phyloP scores from a whole-genome alignment of 1,139 yeast species.

The Scheffersomyces titani region DNA sequence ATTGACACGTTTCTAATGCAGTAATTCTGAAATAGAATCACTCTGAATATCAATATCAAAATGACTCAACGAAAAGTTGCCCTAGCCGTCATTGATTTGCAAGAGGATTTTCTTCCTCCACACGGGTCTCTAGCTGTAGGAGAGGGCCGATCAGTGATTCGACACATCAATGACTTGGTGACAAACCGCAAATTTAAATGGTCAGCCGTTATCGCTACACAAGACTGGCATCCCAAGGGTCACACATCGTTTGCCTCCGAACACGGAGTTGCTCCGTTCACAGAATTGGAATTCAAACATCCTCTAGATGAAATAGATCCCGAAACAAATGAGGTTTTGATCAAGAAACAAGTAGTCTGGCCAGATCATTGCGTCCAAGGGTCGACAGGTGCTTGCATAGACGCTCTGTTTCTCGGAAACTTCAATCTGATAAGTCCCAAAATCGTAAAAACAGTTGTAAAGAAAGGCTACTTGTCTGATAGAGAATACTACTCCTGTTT shows the following conservation, averaged over 20 bases:
- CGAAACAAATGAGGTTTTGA: constrained; percentile 17
- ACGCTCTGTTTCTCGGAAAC: constrained; percentile 36
- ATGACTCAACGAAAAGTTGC: constrained; percentile 39
- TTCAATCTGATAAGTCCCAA: constrained; percentile 23
- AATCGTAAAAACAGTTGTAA: constrained; percentile 45
- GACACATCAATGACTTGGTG: constrained; percentile 46
- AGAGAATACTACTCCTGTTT: constrained; percentile 92
- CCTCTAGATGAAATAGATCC: constrained; percentile 44
- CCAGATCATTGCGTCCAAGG: constrained; percentile 88
- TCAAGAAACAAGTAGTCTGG: constrained; percentile 62
- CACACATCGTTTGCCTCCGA: constrained; percentile 83
- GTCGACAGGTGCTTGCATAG: constrained; percentile 66
- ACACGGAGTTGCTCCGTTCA: constrained; percentile 58
- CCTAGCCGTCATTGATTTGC: constrained; percentile 74
- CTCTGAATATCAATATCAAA: constrained; percentile 6
- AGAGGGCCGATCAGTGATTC: constrained; percentile 62
- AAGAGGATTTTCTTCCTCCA: constrained; percentile 82
- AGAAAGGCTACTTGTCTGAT: constrained; percentile 70
- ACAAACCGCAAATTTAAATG: constrained; percentile 44
- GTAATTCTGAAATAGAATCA: constrained; percentile 4
- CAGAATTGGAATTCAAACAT: constrained; percentile 48
- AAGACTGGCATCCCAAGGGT: constrained; percentile 85
- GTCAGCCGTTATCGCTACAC: constrained; percentile 68
- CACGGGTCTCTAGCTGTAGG: constrained; percentile 74
- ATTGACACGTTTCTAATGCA: not conserved